phyloP scores from a whole-genome alignment of 441 rosid species.

The Populus trichocarpa region DNA sequence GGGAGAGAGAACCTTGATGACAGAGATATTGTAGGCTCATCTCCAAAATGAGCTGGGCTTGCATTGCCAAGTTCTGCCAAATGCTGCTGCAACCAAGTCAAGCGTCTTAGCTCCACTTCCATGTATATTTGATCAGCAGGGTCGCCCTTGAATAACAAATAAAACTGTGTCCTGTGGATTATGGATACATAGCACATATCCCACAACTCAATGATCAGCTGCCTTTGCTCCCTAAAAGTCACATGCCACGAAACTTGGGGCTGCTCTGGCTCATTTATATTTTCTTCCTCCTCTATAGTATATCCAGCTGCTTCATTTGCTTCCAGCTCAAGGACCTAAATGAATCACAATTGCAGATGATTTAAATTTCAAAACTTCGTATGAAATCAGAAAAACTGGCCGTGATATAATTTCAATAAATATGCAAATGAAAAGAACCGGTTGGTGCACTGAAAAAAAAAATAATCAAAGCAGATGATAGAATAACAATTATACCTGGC shows the following conservation, averaged over 20 bases:
- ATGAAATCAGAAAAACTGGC: not conserved
- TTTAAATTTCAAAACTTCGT: not conserved
- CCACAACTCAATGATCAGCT: conserved; percentile 92
- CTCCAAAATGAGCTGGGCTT: conserved; percentile 72
- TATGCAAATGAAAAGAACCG: not conserved
- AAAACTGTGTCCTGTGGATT: conserved; percentile 92
- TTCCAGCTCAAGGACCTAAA: conserved; percentile 93
- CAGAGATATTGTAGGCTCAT: conserved; percentile 67
- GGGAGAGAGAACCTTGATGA: conserved; percentile 62
- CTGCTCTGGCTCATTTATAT: conserved; percentile 36
- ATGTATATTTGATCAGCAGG: conserved; percentile 96
- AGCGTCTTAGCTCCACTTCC: conserved; percentile 97
- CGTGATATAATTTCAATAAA: not conserved
- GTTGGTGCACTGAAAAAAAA: not conserved
- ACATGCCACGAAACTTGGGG: conserved; percentile 80
- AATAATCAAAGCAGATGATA: not conserved
- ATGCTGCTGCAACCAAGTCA: conserved; percentile 95
- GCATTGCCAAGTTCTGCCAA: conserved; percentile 84
- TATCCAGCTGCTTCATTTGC: conserved; percentile 91
- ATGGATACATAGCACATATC: conserved; percentile 84
- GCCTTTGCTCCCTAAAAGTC: conserved; percentile 82
- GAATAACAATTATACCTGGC: conserved; percentile 56
- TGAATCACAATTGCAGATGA: conserved; percentile 13
- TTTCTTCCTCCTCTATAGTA: conserved; percentile 58
- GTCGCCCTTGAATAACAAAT: conserved; percentile 88